These are phyloP conservation scores for Blastocystis sp. DNA, from an alignment of 352 stramenopile genomes.

Conservation along the genomic window DNA sequence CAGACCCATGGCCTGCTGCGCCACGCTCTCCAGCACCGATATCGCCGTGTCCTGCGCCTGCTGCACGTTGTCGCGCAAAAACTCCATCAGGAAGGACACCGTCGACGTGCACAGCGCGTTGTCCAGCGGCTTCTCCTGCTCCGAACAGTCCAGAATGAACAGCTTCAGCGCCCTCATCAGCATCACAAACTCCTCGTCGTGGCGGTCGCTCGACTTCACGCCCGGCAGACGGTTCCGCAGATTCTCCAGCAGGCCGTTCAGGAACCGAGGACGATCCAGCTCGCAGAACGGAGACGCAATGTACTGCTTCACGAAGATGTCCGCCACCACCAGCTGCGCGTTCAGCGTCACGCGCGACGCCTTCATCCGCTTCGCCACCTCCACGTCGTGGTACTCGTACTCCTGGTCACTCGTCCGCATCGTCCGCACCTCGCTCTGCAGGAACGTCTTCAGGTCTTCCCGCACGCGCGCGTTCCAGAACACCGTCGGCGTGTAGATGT, in stretches of 20 bases:
- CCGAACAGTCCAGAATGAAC: not conserved
- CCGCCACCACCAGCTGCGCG: constrained; percentile 19
- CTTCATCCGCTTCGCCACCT: constrained; percentile 33
- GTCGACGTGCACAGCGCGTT: not conserved
- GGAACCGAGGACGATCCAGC: not conserved
- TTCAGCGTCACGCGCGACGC: constrained; percentile 18
- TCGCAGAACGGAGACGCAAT: not conserved
- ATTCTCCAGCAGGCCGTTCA: not conserved
- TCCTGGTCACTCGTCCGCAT: not conserved
- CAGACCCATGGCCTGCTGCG: not conserved
- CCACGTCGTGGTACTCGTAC: not conserved
- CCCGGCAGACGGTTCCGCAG: not conserved
- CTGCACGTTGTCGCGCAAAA: not conserved
- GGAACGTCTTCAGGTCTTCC: not conserved
- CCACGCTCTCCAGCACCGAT: not conserved
- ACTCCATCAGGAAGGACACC: not conserved
- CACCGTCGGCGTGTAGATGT: not conserved
- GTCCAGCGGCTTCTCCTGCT: not conserved
- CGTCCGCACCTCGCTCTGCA: not conserved
- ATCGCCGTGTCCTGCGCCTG: not conserved
- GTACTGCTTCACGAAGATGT: constrained; percentile 15
- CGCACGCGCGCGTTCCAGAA: not conserved
- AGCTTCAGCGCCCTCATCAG: not conserved
- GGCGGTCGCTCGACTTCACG: not conserved
- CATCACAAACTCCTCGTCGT: not conserved